phyloP scores from a whole-genome alignment of 129 eudicot species.

The Flaveria brownii region DNA sequence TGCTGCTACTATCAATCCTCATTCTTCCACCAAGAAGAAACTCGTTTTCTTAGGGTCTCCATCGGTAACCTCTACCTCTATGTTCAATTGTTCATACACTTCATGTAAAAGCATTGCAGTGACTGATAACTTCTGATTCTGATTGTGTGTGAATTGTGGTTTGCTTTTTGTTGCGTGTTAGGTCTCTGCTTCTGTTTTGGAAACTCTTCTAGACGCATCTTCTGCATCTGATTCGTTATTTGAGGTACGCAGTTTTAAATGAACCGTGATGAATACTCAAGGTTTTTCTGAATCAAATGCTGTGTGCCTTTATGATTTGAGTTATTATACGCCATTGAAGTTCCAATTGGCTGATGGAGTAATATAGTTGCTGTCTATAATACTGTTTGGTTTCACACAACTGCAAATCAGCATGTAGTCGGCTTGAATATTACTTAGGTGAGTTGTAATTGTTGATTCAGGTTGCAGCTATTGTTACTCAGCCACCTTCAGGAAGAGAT shows the following conservation, averaged over 20 bases:
- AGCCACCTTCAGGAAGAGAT: conserved; percentile 86
- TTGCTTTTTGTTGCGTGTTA: conserved; percentile 23
- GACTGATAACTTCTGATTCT: conserved; percentile 1
- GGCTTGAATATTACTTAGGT: not conserved
- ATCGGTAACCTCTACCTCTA: conserved; percentile 38
- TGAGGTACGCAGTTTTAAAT: conserved; percentile 46
- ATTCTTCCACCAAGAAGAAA: conserved; percentile 58
- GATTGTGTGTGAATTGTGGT: conserved; percentile 4
- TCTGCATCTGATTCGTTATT: conserved; percentile 62
- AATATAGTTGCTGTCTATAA: not conserved
- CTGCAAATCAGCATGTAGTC: not conserved
- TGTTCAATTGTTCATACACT: not conserved
- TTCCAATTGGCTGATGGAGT: not conserved
- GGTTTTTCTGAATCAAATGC: no score
- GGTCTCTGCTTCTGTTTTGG: conserved; percentile 88
- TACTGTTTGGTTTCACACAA: not conserved
- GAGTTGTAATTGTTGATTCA: conserved; percentile 27
- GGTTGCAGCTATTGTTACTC: conserved; percentile 93
- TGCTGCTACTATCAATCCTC: conserved; percentile 23
- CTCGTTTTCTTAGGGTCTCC: conserved; percentile 88
- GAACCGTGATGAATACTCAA: not conserved
- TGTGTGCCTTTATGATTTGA: no score
- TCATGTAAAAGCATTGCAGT: not conserved
- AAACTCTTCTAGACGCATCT: conserved; percentile 68
- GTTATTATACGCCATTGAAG: not conserved